Evolutionary conservation across 345 rosid species (phyloP).

Genomic region (Turritis glabra): DNA sequence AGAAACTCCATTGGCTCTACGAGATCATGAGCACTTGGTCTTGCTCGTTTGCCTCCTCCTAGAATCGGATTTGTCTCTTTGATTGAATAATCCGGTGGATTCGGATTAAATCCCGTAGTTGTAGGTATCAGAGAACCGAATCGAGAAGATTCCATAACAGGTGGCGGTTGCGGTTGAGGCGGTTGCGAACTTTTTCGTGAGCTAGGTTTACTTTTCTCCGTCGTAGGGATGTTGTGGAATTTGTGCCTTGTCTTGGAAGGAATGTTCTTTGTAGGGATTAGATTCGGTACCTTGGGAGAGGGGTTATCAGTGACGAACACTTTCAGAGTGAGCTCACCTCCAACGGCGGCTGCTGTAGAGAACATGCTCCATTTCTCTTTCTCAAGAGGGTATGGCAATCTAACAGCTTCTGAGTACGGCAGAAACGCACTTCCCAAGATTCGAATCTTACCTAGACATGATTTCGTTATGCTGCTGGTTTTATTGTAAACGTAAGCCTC

Average conservation of each 20-base stretch:
- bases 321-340: constrained; percentile 79
- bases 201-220: constrained; percentile 21
- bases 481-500: constrained; percentile 62
- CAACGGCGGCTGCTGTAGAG: constrained; percentile 41
- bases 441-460: constrained; percentile 68
- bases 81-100: constrained; percentile 62
- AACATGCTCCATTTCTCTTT: constrained; percentile 57
- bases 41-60: constrained; percentile 68
- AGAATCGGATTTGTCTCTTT: constrained; percentile 90
- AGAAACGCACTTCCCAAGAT: constrained; percentile 80
- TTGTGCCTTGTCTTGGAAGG: constrained; percentile 34
- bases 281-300: constrained; percentile 52
- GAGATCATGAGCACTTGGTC: constrained; percentile 71
- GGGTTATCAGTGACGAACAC: constrained; percentile 71
- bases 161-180: constrained; percentile 37
- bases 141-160: constrained; percentile 10
- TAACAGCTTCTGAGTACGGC: constrained; percentile 70
- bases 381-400: constrained; percentile 80
- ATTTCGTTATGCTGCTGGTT: constrained; percentile 46
- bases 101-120: constrained; percentile 30
- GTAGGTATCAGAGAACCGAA: not conserved
- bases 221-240: constrained; percentile 4
- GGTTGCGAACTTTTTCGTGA: constrained; percentile 20
- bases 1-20: constrained; percentile 94
- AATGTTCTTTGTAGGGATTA: constrained; percentile 49